These are phyloP conservation scores for Eleusine coracana DNA, from an alignment of 176 grass and related monocot species.

Conservation along the genomic window DNA sequence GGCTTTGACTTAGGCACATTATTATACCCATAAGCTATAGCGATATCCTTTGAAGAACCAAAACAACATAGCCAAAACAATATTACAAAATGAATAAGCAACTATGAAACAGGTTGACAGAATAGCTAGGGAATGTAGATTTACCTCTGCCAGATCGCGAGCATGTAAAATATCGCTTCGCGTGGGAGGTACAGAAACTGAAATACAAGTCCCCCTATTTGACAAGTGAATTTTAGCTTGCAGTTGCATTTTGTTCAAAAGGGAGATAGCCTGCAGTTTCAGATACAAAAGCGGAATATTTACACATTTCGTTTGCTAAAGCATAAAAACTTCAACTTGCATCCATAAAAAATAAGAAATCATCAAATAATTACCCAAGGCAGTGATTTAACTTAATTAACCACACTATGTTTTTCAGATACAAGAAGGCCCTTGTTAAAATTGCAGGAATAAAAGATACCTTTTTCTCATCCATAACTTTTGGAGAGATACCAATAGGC, in stretches of 20 bases:
- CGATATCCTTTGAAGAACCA: slow-evolving; percentile 75
- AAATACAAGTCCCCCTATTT: slow-evolving; percentile 46
- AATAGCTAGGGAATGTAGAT: slow-evolving; percentile 3
- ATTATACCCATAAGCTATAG: slow-evolving; percentile 97
- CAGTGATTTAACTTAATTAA: not conserved
- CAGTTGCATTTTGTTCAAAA: slow-evolving; percentile 98
- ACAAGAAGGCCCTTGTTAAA: not conserved
- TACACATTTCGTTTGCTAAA: not conserved
- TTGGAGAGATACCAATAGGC: slow-evolving; percentile 73
- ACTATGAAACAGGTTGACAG: not conserved
- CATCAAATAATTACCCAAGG: slow-evolving; percentile 16
- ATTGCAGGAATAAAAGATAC: slow-evolving; percentile 41
- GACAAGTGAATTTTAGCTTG: slow-evolving; percentile 56
- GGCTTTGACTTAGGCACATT: slow-evolving; percentile 95
- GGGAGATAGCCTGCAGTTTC: slow-evolving; percentile 70
- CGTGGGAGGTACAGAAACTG: slow-evolving; percentile 75
- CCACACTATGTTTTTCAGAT: not conserved
- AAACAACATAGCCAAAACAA: not conserved
- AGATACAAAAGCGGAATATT: slow-evolving; percentile 12
- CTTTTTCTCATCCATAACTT: slow-evolving; percentile 55
- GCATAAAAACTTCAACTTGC: slow-evolving; percentile 18
- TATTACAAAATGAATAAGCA: slow-evolving; percentile 22
- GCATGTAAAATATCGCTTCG: slow-evolving; percentile 83
- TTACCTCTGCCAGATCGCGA: slow-evolving; percentile 74
- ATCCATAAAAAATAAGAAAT: slow-evolving; percentile 2